These are phyloP conservation scores for Boletus rubropictus DNA, from an alignment of 768 basidiomycete species.

Conservation along the genomic window DNA sequence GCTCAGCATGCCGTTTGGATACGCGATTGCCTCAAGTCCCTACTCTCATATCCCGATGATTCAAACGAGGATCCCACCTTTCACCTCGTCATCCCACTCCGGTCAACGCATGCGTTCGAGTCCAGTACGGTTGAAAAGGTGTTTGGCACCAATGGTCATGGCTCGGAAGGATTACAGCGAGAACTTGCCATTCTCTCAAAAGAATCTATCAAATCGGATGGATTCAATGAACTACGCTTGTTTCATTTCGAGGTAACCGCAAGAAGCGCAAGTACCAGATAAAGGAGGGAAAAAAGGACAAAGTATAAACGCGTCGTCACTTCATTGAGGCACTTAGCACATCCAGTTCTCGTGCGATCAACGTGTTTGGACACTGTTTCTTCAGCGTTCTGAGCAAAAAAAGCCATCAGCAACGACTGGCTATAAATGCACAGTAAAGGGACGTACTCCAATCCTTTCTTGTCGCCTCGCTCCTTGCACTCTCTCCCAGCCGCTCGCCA, in stretches of 20 bases:
- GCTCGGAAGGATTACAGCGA: constrained; percentile 3
- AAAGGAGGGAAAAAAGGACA: neutral
- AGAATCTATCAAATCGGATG: constrained; percentile 68
- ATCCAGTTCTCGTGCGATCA: constrained; percentile 76
- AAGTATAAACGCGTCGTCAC: constrained; percentile 27
- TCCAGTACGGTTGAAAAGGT: constrained; percentile 51
- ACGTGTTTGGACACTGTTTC: constrained; percentile 70
- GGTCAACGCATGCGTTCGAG: constrained; percentile 58
- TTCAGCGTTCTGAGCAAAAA: constrained; percentile 52
- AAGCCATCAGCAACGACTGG: neutral
- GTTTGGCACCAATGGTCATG: constrained; percentile 32
- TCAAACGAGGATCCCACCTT: constrained; percentile 33
- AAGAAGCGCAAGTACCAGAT: neutral
- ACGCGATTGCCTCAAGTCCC: constrained; percentile 33
- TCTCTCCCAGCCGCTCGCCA: constrained; percentile 85
- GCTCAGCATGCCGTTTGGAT: constrained; percentile 44
- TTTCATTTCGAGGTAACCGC: too few relatives aligned
- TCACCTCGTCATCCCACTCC: constrained; percentile 74
- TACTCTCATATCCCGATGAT: constrained; percentile 30
- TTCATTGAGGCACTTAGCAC: constrained; percentile 61
- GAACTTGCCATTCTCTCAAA: constrained; percentile 48
- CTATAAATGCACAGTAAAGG: neutral
- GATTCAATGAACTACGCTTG: constrained; percentile 28
- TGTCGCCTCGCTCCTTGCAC: constrained; percentile 86
- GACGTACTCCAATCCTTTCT: constrained; percentile 77